Base-by-base conservation (phyloP, 305 asterid species). In the Fraxinus dipetala region DNA sequence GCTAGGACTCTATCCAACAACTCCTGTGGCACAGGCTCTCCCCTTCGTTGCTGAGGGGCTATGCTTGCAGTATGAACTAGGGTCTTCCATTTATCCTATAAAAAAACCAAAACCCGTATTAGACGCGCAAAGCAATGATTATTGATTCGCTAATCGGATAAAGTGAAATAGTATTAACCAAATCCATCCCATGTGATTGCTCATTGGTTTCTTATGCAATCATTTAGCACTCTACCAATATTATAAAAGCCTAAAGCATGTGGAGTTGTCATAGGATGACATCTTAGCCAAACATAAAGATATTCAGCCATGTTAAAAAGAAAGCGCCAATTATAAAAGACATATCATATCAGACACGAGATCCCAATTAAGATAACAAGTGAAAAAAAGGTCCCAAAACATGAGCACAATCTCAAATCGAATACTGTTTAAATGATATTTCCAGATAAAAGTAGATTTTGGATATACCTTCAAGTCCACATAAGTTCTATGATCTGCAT, bases 31-130 rank as follows among this genome's bases (percentile, higher is more conserved):
- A 96, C 98, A 3, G 98, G 94, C 89, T 96, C 98, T 9, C 99
- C 99, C 78, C 98, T 84, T 80, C 99, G 90, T 84, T 96, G 99
- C 81, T 94, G 99, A 69, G 98, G 97, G 80, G 98, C 84, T 40
- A 96, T 96, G 96, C 98, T 93, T 59, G 97, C 98, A 28, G 98
- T 94, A 81, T 94, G 99, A 30, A 96, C 99, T 80, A 96, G 85
- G 31, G 99, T 96, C 88, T 96, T 96, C 99, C 99, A 96, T 87
- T 96, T 96, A 85, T 96, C 99, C 99, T 96, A 82, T 75, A 81
- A 78, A 75, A 26, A 80, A 82, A 88, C n/a, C 40, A 40, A 67
- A 79, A 80, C 28, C 81, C 61, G 69, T 26, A 67, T 85, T 79
- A 87, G 85, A 72, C 80, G 79, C 73, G 31, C 26, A 79, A 34